These are phyloP conservation scores for Myriangium duriaei DNA, from an alignment of 2,329 filamentous ascomycete genomes.

Conservation along the genomic window DNA sequence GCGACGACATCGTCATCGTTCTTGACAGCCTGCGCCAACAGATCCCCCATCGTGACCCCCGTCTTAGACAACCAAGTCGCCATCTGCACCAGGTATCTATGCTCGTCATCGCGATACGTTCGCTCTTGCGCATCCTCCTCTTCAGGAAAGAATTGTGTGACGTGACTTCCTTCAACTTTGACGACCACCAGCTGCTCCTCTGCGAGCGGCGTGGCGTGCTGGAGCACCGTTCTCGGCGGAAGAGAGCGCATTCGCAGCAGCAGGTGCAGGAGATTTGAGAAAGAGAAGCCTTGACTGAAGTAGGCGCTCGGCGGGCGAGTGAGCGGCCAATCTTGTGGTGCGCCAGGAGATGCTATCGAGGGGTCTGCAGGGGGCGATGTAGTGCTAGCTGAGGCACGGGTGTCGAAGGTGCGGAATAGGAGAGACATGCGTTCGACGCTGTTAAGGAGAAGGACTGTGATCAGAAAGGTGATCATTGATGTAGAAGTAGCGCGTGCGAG, in stretches of 20 bases:
- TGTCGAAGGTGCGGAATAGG: conserved; percentile 31
- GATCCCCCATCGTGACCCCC: conserved; percentile 10
- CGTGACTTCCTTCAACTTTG: conserved; percentile 9
- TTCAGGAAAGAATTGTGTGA: conserved; percentile 4
- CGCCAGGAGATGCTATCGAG: not conserved
- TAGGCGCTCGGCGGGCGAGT: conserved; percentile 40
- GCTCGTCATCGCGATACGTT: no score
- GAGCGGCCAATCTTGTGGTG: conserved; percentile 36
- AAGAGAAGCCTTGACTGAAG: conserved; percentile 44
- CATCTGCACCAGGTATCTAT: conserved; percentile 8
- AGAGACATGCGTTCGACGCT: conserved; percentile 49
- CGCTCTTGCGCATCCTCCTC: conserved; percentile 9
- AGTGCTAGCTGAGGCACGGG: not conserved
- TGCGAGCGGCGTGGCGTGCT: conserved; percentile 11
- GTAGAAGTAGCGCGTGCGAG: conserved; percentile 45
- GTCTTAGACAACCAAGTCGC: conserved; percentile 15
- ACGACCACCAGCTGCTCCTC: conserved; percentile 23
- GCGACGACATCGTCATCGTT: conserved; percentile 11
- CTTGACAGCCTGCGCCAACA: conserved; percentile 9
- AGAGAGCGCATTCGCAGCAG: conserved; percentile 44
- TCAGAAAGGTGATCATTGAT: conserved; percentile 47
- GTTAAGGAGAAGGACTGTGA: conserved; percentile 44
- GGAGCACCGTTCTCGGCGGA: conserved; percentile 26
- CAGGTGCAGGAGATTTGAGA: conserved; percentile 45
- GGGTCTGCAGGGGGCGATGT: not conserved